A percentile compares a stretch with the other conserved stretches of the same genome.
These are phyloP conservation scores for Lepidium didymum DNA, from an alignment of 345 rosid genomes.

Conservation along the genomic window DNA sequence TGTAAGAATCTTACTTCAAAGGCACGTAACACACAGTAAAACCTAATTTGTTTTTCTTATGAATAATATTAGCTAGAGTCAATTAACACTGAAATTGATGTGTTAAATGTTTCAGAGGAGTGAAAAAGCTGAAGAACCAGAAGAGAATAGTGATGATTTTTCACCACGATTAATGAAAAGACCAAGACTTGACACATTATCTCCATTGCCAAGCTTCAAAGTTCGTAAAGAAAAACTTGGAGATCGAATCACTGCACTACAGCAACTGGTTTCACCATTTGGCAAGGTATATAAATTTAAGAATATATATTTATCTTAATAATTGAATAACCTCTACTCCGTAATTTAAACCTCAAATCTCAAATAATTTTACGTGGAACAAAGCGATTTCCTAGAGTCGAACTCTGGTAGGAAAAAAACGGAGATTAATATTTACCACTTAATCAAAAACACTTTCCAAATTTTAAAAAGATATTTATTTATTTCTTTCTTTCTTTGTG, in stretches of 20 bases:
- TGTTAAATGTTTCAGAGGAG: slow-evolving; percentile 29
- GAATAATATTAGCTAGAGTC: not conserved
- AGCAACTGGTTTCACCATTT: slow-evolving; percentile 96
- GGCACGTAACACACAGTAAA: slow-evolving; percentile 17
- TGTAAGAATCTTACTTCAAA: slow-evolving; percentile 16
- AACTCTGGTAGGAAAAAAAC: too few species aligned
- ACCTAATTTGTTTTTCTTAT: not conserved
- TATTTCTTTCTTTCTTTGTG: not conserved
- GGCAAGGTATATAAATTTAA: slow-evolving; percentile 71
- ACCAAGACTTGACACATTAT: slow-evolving; percentile 62
- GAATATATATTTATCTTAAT: too few species aligned
- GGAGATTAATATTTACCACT: too few species aligned
- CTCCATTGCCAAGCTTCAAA: slow-evolving; percentile 85
- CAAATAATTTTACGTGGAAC: too few species aligned
- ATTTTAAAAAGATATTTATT: too few species aligned
- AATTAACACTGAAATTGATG: not conserved
- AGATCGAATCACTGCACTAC: slow-evolving; percentile 97
- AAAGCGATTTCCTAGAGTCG: too few species aligned
- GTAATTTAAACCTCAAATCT: too few species aligned
- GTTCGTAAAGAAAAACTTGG: slow-evolving; percentile 96
- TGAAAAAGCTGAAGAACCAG: slow-evolving; percentile 36
- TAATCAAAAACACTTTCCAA: too few species aligned
- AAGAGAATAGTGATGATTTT: slow-evolving; percentile 29
- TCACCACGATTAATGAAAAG: slow-evolving; percentile 32
- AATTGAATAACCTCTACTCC: too few species aligned